A percentile compares a stretch with the other conserved stretches of the same genome.
phyloP scores from a whole-genome alignment of 768 basidiomycete genomes.

The Kwoniella heveanensis region DNA sequence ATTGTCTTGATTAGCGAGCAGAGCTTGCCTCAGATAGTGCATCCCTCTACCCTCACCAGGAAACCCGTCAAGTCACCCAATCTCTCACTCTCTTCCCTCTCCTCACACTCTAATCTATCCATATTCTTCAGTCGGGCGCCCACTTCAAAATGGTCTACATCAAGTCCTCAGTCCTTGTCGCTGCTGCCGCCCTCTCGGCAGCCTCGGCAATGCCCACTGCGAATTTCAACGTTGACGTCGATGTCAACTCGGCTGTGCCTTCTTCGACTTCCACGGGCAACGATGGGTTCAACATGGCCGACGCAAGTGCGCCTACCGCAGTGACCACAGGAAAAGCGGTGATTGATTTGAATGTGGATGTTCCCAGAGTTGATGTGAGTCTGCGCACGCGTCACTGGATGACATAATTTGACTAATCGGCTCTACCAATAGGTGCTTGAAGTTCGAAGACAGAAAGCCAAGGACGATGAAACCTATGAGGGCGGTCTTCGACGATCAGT shows the following conservation, averaged over 20 bases:
- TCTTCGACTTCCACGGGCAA: background rate
- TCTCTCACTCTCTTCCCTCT: background rate
- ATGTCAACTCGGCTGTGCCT: constrained; percentile 3
- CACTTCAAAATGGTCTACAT: constrained; percentile 25
- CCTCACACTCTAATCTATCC: background rate
- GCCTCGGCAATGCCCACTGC: constrained; percentile 16
- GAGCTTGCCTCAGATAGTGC: constrained; percentile 13
- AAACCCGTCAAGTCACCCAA: constrained; percentile 4
- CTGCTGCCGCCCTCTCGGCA: constrained; percentile 23
- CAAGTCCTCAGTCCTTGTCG: constrained; percentile 24
- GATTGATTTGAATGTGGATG: constrained; percentile 14
- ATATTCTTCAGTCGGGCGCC: background rate
- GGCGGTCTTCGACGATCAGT: constrained; percentile 14
- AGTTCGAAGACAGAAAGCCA: constrained; percentile 13
- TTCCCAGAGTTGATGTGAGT: constrained; percentile 17
- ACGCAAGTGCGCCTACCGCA: background rate
- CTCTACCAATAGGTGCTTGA: background rate
- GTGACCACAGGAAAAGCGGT: background rate
- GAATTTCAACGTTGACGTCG: constrained; percentile 13
- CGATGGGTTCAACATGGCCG: background rate
- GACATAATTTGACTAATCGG: no score
- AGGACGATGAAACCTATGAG: constrained; percentile 5
- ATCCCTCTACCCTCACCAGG: constrained; percentile 9
- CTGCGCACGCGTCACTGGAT: no score
- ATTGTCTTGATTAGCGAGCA: constrained; percentile 11